Base-by-base conservation (phyloP, 371 early-diverging fungal genomes). In the Gilbertella persicaria region DNA sequence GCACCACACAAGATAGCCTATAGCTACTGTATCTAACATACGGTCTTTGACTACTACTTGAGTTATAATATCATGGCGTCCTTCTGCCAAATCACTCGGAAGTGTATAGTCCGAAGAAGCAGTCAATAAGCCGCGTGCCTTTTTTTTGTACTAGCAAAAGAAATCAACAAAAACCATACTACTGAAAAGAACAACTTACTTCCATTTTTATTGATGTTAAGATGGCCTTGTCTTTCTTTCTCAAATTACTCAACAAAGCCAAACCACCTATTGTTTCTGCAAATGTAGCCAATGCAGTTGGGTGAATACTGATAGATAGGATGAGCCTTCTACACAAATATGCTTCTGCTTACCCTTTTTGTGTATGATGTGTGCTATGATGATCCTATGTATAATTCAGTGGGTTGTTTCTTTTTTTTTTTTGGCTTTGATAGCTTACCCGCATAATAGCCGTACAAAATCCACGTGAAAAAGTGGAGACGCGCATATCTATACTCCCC, bases 211-310 rank as follows among this genome's bases (percentile, higher is more conserved):
- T 57, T 24, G 71, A 66, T 19, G 60, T 58, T 17, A 83, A 50
- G 20, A 67, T 64, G 21, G 73, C 79, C 44, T 72, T 61, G 46
- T 79, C 79, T 20, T 79, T 79, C 24, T 56, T 52, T 13, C 52
- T 51, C 24, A 62, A 39, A 17, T 39, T 56, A 26, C 81, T 78
- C 9, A 76, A 53, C 5, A 80, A 57, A 4, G 80, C 79, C 9
- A 83, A 63, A 42, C 72, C 75, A 26, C 82, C 82, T 3, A 81
- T 74, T 10, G 79, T 78, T 47, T 83, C 84, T 0, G 82, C 82
- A 69, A 83, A 80, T 5, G 82, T 81, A 40, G 78, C 68, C 21
- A 83, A 56, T n/a, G 84, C 84, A 8, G 78, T 76, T n/a, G 80
- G 78, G 54, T 81, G 82, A 19, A 82, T 78, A 46, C 84, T 78